Evolutionary conservation across 202 grass and related monocot species (phyloP), one percentile per base, ranked within the genome.

Genomic region (Alloteropsis angusta): DNA sequence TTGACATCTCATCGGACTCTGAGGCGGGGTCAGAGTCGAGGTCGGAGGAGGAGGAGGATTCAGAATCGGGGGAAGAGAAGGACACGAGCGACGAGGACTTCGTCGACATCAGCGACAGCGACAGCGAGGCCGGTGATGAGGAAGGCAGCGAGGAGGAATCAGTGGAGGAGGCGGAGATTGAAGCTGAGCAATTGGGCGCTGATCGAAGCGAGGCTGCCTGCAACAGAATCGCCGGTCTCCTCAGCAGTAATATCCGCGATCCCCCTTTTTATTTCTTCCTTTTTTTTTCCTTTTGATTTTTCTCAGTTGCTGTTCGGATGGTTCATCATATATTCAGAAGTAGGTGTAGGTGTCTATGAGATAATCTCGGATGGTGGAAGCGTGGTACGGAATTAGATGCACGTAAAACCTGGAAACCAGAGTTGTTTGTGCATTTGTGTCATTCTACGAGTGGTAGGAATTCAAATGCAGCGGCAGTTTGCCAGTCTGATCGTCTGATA

Each of bases 1-100:
- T 93, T 37, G 68, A 77, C 57, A 82, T 90, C 73, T 93, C 91
- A 14, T 93, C 88, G 5, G 86, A 85, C 19, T 86, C 87, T 16
- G 85, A 90, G 9, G 70, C 43, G 17, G 64, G 14, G 61, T 71
- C 76, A 35, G 69, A 71, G 60, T 69, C 75, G 32, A 65, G 18
- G 26, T 73, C 54, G 75, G 77, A 87, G 53, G 84, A 86, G 50
- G 28, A 30, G 28, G 88, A 87, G 37, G 88, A 88, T 19, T 67
- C 35, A 13, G 62, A 68, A 56, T 26, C 37, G 9, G 61, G 42
- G 10, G 85, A 66, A 18, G 79, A 56, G 28, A 75, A 60, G 25
- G 19, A 47, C 37, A 78, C 53, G 46, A 76, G 71, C 65, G 85
- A 91, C 38, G 85, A 87, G 1, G 85, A 87, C 53, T 87, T 77